Percentiles rank a stretch among this genome's conserved stretches.
These are phyloP conservation scores for Salvia sclarea DNA, from an alignment of 305 asterid genomes.

Conservation along the genomic window DNA sequence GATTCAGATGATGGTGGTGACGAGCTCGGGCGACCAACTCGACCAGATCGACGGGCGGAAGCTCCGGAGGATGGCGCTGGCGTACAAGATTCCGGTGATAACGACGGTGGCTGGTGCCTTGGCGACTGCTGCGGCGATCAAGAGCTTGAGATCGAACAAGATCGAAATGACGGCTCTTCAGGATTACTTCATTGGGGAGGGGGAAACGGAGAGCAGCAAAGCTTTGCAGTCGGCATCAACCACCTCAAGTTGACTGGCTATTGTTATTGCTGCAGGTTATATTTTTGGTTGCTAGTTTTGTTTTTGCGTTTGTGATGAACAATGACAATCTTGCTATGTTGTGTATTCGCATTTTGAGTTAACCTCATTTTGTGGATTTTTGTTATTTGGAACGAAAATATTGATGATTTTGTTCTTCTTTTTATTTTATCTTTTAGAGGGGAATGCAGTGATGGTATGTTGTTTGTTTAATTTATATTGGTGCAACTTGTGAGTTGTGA, in stretches of 20 bases:
- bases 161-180: slow-evolving; percentile 85
- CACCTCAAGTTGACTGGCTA: slow-evolving; percentile 3
- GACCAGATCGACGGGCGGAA: slow-evolving; percentile 92
- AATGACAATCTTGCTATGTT: neutral
- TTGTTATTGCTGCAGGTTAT: neutral
- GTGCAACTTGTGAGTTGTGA: neutral
- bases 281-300: neutral
- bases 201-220: slow-evolving; percentile 33
- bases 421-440: neutral
- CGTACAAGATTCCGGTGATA: slow-evolving; percentile 83
- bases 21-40: slow-evolving; percentile 80
- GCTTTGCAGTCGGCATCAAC: slow-evolving; percentile 51
- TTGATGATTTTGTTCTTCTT: neutral
- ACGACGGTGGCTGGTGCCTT: slow-evolving; percentile 89
- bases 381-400: neutral
- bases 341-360: neutral
- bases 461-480: neutral
- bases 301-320: slow-evolving; percentile 24
- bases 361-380: neutral
- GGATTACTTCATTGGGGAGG: slow-evolving; percentile 61
- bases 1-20: slow-evolving; percentile 88
- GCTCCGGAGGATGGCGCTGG: slow-evolving; percentile 88
- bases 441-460: neutral
- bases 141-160: slow-evolving; percentile 73
- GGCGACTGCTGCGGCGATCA: slow-evolving; percentile 94